Evolutionary conservation across 2,329 filamentous ascomycete genomes (phyloP), one percentile per base, ranked within the genome.

Genomic region (Talaromyces sp.): DNA sequence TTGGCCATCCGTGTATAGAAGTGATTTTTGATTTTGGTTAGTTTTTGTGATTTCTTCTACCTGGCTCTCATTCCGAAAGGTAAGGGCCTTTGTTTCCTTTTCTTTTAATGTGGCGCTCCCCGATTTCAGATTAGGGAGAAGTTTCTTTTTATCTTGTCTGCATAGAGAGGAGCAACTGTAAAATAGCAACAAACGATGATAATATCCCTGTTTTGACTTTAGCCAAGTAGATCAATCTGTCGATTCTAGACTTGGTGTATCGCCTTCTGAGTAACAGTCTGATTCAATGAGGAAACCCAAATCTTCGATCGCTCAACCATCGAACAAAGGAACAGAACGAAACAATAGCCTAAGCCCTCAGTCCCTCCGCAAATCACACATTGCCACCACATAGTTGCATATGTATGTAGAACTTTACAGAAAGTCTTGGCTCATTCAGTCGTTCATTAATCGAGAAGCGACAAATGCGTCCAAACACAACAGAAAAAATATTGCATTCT

Each of bases 1-100:
- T 74, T 75, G 75, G 75, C 76, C 41, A 33, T 58, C 71, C 71
- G 72, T 77, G 76, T 78, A 78, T 77, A 78, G 76, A 77, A 73
- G 70, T 73, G 69, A 72, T 67, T 71, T 67, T 68, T 67, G 73
- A 63, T 45, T 27, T 37, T 60, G 45, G 27, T 39, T 66, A 62
- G 59, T 68, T 60, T 65, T 19, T 64, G 60, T 67, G 65, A 52
- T 60, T 52, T 63, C 67, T 22, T 27, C 24, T 43, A 13, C 8
- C 33, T 31, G 37, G n/a, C 33, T n/a, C 16, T 39, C 33, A 22
- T 24, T 9, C 39, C 37, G 13, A 14, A 27, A 62, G 47, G 27
- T 31, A 54, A 31, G 22, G 35, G 35, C 8, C 47, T 60, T 60
- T 50, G 13, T 13, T 33, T 39, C 14, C 10, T 54, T 27, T 35